Percentiles rank a stretch among this genome's conserved stretches.
These are phyloP conservation scores for Fagus sylvatica DNA, from an alignment of 306 rosid genomes.

Conservation along the genomic window DNA sequence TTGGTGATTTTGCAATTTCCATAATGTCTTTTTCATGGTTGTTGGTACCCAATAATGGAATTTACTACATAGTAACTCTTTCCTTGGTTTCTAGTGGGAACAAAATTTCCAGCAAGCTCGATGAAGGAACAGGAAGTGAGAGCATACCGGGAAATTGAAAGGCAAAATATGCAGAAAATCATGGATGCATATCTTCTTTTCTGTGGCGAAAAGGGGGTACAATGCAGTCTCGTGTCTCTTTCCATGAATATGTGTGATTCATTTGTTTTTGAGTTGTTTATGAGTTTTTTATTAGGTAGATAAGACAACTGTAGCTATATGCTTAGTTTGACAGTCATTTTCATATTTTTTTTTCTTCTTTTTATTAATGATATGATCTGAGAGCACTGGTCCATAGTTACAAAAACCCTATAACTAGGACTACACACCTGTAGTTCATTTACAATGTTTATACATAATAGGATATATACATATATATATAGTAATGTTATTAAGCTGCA, in stretches of 20 bases:
- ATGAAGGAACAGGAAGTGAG: conserved; percentile 23
- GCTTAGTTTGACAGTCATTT: background rate
- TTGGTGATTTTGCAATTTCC: too few species aligned
- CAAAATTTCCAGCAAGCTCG: conserved; percentile 29
- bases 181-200: conserved; percentile 51
- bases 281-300: background rate
- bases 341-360: background rate
- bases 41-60: background rate
- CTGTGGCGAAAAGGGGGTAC: conserved; percentile 54
- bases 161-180: conserved; percentile 41
- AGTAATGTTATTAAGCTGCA: background rate
- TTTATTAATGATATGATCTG: background rate
- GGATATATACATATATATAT: background rate
- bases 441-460: background rate
- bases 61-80: background rate
- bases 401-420: background rate
- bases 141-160: conserved; percentile 38
- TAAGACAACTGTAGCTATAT: too few species aligned
- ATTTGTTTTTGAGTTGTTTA: conserved; percentile 1
- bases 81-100: conserved; percentile 19
- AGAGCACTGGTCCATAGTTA: background rate
- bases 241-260: background rate
- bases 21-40: too few species aligned
- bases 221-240: background rate
- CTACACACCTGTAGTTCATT: background rate